Evolutionary conservation across 2,329 filamentous ascomycete species (phyloP), one percentile per base, ranked within the genome.

Genomic region (Canariomyces notabilis): DNA sequence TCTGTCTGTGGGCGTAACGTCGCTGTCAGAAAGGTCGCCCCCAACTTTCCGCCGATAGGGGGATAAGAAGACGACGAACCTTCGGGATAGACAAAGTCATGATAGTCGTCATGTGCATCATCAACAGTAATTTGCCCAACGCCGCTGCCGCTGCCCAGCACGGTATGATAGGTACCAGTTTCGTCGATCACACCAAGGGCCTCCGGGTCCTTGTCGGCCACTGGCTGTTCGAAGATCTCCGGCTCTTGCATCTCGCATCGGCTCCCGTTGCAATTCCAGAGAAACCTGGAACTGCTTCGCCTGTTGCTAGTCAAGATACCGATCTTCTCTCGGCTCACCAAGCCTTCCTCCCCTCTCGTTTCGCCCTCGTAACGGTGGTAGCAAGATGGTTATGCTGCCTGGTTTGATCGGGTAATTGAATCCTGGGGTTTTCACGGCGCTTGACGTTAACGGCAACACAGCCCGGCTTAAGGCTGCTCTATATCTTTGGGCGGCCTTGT

Each of bases 81-180:
- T 37, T 61, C 59, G 8, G 59, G 59, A 38, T 54, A 59, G 6
- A 59, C 56, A 35, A 59, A 59, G 37, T 58, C 56, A 34, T 56
- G 52, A 40, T 59, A 59, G 21, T 58, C 56, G 2, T 53, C 52
- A n/a, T 51, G 54, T 9, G 41, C 49, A 14, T 53, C 49, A 35
- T 58, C 57, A 11, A 41, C 47, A 6, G 37, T 51, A 6, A 41
- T n/a, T n/a, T n/a, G 36, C 36, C 52, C 46, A 9, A 47, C 46
- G 19, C 50, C 51, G n/a, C 55, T 22, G 5, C 52, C 54, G 23
- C 34, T 50, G 45, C 40, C 51, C 42, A 56, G 53, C 20, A 52
- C 46, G 5, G 57, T 56, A 11, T 47, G 44, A 42, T 52, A 54
- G 7, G 52, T 57, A 22, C 46, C 49, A 23, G 48, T 29, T 15